A percentile compares a stretch with the other conserved stretches of the same genome.
These are phyloP conservation scores for Arachis stenosperma DNA, from an alignment of 306 rosid species.

Conservation along the genomic window DNA sequence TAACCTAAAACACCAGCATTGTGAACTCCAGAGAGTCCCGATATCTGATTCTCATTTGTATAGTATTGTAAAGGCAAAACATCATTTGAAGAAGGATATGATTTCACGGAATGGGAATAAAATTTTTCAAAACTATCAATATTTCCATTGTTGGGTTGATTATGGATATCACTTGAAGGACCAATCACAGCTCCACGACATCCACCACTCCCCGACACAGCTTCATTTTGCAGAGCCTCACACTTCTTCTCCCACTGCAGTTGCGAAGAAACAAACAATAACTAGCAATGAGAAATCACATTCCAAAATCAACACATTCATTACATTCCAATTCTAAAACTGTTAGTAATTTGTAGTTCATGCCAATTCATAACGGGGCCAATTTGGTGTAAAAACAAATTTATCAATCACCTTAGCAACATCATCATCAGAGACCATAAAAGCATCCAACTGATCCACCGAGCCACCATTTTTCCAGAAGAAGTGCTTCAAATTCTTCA, in stretches of 20 bases:
- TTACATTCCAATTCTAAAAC: neutral
- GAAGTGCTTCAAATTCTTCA: slow-evolving; percentile 84
- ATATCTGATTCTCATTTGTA: slow-evolving; percentile 94
- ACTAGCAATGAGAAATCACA: slow-evolving; percentile 30
- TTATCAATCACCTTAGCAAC: slow-evolving; percentile 57
- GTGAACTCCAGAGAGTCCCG: slow-evolving; percentile 52
- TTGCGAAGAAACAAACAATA: slow-evolving; percentile 19
- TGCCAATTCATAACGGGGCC: too few species aligned
- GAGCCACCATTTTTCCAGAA: slow-evolving; percentile 80
- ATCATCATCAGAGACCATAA: slow-evolving; percentile 62
- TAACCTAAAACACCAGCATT: slow-evolving; percentile 45
- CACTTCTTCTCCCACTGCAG: slow-evolving; percentile 93
- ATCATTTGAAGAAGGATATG: slow-evolving; percentile 68
- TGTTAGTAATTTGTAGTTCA: neutral
- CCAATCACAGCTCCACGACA: slow-evolving; percentile 44
- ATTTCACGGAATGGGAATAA: slow-evolving; percentile 59
- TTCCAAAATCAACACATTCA: neutral
- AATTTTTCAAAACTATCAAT: slow-evolving; percentile 66
- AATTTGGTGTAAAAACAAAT: too few species aligned
- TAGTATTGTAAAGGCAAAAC: slow-evolving; percentile 89
- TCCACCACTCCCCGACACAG: slow-evolving; percentile 44
- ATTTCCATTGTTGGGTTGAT: slow-evolving; percentile 68
- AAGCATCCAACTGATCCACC: slow-evolving; percentile 53
- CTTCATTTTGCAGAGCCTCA: slow-evolving; percentile 44
- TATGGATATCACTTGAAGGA: slow-evolving; percentile 89